phyloP scores from a whole-genome alignment of 2,329 filamentous ascomycete genomes.

The Penicillium sp. region DNA sequence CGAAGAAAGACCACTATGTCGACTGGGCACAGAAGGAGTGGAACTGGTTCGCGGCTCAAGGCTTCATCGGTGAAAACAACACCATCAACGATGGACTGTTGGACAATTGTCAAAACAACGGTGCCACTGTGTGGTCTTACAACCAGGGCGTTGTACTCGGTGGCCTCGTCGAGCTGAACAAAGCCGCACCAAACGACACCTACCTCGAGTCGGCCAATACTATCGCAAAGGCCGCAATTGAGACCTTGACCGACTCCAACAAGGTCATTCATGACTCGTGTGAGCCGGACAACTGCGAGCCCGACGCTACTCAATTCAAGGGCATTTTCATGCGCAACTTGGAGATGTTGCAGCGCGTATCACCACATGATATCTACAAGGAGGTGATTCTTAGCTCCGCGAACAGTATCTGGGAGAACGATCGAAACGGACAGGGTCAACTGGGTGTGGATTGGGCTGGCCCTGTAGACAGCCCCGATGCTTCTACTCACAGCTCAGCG shows the following conservation, averaged over 20 bases:
- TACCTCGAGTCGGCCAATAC: conserved; percentile 43
- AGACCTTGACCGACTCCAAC: conserved; percentile 40
- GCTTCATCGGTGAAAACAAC: conserved; percentile 45
- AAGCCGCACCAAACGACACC: conserved; percentile 38
- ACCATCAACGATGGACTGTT: conserved; percentile 53
- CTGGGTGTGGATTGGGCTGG: conserved; percentile 64
- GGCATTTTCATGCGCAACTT: conserved; percentile 65
- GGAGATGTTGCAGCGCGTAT: conserved; percentile 51
- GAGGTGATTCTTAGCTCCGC: conserved; percentile 58
- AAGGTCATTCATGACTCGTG: conserved; percentile 53
- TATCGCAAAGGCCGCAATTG: conserved; percentile 53
- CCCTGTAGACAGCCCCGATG: conserved; percentile 49
- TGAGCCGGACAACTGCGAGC: conserved; percentile 48
- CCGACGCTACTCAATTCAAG: conserved; percentile 62
- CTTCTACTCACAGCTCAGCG: conserved; percentile 60
- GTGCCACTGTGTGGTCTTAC: conserved; percentile 47
- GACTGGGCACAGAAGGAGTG: conserved; percentile 47
- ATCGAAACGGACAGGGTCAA: conserved; percentile 48
- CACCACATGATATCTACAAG: conserved; percentile 48
- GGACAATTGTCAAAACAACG: conserved; percentile 49
- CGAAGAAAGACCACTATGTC: conserved; percentile 37
- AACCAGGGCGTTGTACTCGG: conserved; percentile 59
- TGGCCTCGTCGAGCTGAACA: conserved; percentile 52
- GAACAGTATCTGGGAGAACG: conserved; percentile 59
- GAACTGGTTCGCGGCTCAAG: conserved; percentile 48